A percentile compares a stretch with the other conserved stretches of the same genome.
Conservation (phyloP, 1,139 yeast species). For the Geotrichum candidum region DNA sequence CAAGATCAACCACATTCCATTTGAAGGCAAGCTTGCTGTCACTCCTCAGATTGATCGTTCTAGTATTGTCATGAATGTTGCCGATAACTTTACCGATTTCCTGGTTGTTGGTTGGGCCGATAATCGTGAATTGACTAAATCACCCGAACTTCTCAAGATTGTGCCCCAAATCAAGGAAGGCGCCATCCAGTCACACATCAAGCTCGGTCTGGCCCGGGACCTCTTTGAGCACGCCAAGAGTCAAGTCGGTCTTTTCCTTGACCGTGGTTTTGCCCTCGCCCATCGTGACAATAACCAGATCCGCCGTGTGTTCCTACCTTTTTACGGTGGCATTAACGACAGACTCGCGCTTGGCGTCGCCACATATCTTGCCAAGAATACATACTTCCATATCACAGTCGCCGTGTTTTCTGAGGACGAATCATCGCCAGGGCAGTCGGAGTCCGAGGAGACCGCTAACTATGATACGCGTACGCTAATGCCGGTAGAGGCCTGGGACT, state of each 20-base stretch:
- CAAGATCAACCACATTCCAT: conserved; percentile 45
- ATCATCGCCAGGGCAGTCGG: not conserved
- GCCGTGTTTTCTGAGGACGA: conserved; percentile 1
- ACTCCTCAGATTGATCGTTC: conserved; percentile 42
- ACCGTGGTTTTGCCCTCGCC: conserved; percentile 18
- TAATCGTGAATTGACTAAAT: conserved; percentile 5
- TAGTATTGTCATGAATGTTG: conserved; percentile 23
- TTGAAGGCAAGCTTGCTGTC: conserved; percentile 49
- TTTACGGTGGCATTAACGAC: conserved; percentile 15
- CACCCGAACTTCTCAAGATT: conserved; percentile 9
- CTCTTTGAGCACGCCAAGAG: conserved; percentile 11
- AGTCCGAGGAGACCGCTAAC: not conserved
- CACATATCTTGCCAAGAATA: conserved; percentile 15
- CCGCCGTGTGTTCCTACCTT: conserved; percentile 15
- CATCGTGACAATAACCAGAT: not conserved
- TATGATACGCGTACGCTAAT: not conserved
- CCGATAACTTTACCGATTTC: conserved; percentile 18
- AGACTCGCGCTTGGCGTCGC: conserved; percentile 15
- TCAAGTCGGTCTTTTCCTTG: conserved; percentile 17
- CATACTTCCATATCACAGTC: conserved; percentile 13
- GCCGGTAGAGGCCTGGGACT: conserved; percentile 11
- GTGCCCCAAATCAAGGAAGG: conserved; percentile 14
- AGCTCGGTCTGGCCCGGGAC: conserved; percentile 16
- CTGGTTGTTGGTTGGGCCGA: conserved; percentile 23
- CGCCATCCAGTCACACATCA: conserved; percentile 12